Base-by-base conservation (phyloP, 176 grass and related monocot species). In the Pharus latifolius region DNA sequence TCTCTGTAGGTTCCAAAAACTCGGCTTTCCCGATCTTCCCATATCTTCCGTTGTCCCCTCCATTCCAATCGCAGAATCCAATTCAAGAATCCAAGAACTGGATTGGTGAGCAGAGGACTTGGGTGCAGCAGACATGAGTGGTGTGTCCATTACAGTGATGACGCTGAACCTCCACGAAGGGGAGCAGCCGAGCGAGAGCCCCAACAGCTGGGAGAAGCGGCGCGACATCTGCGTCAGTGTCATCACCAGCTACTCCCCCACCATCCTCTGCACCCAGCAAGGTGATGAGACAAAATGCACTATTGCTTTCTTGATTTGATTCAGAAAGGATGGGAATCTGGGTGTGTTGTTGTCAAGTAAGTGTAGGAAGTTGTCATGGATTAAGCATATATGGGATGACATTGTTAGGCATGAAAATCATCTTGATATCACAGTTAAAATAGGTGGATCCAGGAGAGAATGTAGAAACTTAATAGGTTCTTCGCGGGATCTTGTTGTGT, bases 251-350 rank as follows among this genome's bases (percentile, higher is more conserved):
- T 98, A 98, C 65, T 98, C 87, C 32, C 95, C 90, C 16, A 83
- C 90, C 57, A 88, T 98, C 33, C 84, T 98, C 18, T 98, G 95
- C 81, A 93, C 90, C 48, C 95, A 98, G 78, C 95, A 98, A 93
- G 95, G 95, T 92, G 23, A 60, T 80, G 29, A 20, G 55, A 51
- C 46, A 19, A 2, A 17, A 63, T 63, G 15, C 33, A 13, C 15
- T n/a, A n/a, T n/a, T n/a, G n/a, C n/a, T 4, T 61, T 62, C 17
- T 16, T 44, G 12, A 3, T 24, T 56, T 3, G 30, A 35, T 49
- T 42, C 17, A 27, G 13, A 13, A 42, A 42, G 10, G 33, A 13
- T 75, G 34, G 42, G 64, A 49, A 16, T 31, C 50, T 57, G 29
- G 15, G 31, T 49, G 15, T 74, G 16, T 44, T 51, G 24, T 73